phyloP scores from a whole-genome alignment of 2,329 filamentous ascomycete species.

The Diaporthe sp. region DNA sequence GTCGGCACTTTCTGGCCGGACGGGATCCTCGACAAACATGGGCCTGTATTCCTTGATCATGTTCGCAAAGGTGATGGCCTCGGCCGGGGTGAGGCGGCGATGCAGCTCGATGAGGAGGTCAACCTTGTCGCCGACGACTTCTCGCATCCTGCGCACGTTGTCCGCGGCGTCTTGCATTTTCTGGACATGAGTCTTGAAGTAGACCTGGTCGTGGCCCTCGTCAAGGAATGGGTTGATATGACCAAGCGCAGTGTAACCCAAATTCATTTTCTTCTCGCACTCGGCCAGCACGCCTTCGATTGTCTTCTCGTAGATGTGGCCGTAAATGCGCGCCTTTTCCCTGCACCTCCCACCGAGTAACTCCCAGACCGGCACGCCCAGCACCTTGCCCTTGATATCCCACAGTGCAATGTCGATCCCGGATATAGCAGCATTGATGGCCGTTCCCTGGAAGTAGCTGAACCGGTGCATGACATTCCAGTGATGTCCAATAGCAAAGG shows the following conservation, averaged over 20 bases:
- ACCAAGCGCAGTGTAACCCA: neutral
- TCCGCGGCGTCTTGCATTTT: conserved; percentile 20
- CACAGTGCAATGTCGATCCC: conserved; percentile 8
- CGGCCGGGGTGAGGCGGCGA: neutral
- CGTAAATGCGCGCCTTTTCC: conserved; percentile 5
- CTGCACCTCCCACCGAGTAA: neutral
- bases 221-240: conserved; percentile 13
- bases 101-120: conserved; percentile 16
- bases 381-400: conserved; percentile 13
- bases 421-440: conserved; percentile 6
- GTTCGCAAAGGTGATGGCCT: conserved; percentile 5
- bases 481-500: neutral
- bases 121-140: conserved; percentile 11
- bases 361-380: conserved; percentile 4
- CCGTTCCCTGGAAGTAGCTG: conserved; percentile 14
- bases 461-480: conserved; percentile 10
- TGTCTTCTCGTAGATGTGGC: conserved; percentile 11
- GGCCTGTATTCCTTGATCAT: conserved; percentile 21
- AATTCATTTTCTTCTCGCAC: neutral
- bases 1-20: neutral
- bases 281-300: conserved; percentile 15
- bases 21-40: conserved; percentile 10
- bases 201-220: conserved; percentile 9
- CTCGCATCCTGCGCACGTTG: conserved; percentile 13
- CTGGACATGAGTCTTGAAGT: conserved; percentile 15